These are phyloP conservation scores for Spinellus fusiger DNA, from an alignment of 192 early-diverging fungal species.

Conservation along the genomic window DNA sequence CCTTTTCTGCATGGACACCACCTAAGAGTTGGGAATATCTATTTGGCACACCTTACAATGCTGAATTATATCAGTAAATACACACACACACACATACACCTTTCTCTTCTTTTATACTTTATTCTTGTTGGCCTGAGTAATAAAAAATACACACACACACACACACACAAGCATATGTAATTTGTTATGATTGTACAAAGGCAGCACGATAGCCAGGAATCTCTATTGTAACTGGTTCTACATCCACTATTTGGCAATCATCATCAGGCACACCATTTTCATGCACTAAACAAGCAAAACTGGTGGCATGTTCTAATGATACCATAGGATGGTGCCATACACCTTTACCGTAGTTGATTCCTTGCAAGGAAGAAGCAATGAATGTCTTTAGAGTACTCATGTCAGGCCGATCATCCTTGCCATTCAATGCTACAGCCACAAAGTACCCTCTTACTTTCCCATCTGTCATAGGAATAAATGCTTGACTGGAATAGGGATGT, in stretches of 20 bases:
- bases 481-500: slow-evolving; percentile 78
- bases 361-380: slow-evolving; percentile 63
- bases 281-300: slow-evolving; percentile 73
- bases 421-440: slow-evolving; percentile 76
- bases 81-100: background rate
- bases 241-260: slow-evolving; percentile 64
- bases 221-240: slow-evolving; percentile 17
- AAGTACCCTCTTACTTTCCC: slow-evolving; percentile 53
- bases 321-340: slow-evolving; percentile 94
- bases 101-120: no score
- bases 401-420: slow-evolving; percentile 65
- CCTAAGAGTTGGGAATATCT: slow-evolving; percentile 50
- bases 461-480: slow-evolving; percentile 76
- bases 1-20: slow-evolving; percentile 31
- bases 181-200: background rate
- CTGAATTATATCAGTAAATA: slow-evolving; percentile 45
- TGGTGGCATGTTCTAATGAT: slow-evolving; percentile 49
- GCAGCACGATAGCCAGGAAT: slow-evolving; percentile 20
- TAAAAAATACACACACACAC: no score
- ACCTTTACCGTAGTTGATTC: slow-evolving; percentile 75
- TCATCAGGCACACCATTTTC: slow-evolving; percentile 69
- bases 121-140: no score
- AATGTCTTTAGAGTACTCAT: slow-evolving; percentile 69
- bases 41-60: slow-evolving; percentile 46
- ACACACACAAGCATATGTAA: no score